phyloP scores from a whole-genome alignment of 176 grass and related monocot species.

The Ensete glaucum region DNA sequence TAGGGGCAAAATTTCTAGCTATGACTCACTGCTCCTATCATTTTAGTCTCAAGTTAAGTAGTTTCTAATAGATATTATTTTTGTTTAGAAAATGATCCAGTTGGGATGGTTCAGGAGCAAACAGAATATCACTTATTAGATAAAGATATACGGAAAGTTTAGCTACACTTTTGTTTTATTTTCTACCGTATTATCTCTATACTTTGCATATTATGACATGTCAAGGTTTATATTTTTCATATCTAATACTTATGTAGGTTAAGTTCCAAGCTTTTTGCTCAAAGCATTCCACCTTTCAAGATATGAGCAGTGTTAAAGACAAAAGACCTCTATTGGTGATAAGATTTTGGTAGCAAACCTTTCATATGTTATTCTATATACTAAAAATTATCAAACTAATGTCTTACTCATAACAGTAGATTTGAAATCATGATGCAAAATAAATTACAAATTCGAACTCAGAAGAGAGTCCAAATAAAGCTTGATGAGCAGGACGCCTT shows the following conservation, averaged over 20 bases:
- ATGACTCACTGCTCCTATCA: too few species aligned
- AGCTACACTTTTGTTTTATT: slow-evolving; percentile 31
- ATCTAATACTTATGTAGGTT: slow-evolving; percentile 45
- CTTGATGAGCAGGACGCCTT: slow-evolving; percentile 28
- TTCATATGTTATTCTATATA: slow-evolving; percentile 21
- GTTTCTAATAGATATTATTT: too few species aligned
- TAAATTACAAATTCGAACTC: slow-evolving; percentile 32
- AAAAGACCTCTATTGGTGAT: slow-evolving; percentile 27
- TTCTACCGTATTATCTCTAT: neutral
- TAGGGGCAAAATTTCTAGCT: too few species aligned
- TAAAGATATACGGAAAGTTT: slow-evolving; percentile 92
- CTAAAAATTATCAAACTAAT: slow-evolving; percentile 53
- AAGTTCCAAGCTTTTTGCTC: slow-evolving; percentile 89
- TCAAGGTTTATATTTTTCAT: slow-evolving; percentile 20
- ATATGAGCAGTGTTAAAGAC: slow-evolving; percentile 10
- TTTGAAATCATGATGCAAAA: slow-evolving; percentile 33
- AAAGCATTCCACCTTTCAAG: too few species aligned
- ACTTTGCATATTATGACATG: slow-evolving; percentile 3
- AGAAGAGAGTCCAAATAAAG: slow-evolving; percentile 41
- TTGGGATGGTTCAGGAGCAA: slow-evolving; percentile 48
- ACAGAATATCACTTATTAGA: slow-evolving; percentile 68
- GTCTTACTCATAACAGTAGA: slow-evolving; percentile 76
- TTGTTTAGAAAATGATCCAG: neutral
- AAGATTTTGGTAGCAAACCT: slow-evolving; percentile 16
- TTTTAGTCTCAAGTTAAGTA: too few species aligned